Evolutionary conservation across 2,329 filamentous ascomycete genomes (phyloP).

Genomic region (Fusarium sacchari): DNA sequence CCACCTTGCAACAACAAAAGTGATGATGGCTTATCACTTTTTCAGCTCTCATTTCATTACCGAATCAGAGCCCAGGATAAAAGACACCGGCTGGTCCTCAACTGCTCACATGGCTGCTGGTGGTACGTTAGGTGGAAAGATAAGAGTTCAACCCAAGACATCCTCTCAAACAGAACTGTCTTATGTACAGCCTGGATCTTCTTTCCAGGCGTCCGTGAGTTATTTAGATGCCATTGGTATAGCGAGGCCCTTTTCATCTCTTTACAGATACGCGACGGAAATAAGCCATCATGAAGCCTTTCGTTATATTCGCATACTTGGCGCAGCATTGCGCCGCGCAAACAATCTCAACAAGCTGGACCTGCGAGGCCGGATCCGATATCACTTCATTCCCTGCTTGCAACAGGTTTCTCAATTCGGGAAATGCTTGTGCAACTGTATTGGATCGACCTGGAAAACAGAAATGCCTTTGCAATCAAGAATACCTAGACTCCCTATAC

Average conservation of each 20-base stretch:
- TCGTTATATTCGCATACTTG: not conserved
- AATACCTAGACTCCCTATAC: not conserved
- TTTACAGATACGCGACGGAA: fast-evolving
- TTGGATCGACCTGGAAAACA: not conserved
- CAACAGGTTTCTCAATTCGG: not conserved
- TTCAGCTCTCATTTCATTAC: fast-evolving
- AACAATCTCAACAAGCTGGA: not conserved
- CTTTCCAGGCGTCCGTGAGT: not conserved
- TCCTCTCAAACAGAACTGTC: fast-evolving
- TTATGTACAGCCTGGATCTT: not conserved
- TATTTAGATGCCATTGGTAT: not conserved
- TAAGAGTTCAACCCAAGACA: fast-evolving
- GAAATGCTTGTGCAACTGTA: not conserved
- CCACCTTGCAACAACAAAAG: fast-evolving
- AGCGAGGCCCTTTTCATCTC: fast-evolving
- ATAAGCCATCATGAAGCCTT: not conserved
- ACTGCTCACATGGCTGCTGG: not conserved
- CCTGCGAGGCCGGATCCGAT: not conserved
- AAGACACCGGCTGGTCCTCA: fast-evolving
- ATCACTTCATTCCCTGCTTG: not conserved
- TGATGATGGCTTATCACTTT: not conserved
- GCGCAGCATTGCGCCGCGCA: not conserved
- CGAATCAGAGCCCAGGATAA: not conserved
- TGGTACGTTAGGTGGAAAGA: not conserved
- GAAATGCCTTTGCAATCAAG: not conserved